Conservation (phyloP, 2,329 filamentous ascomycete genomes). For the Penicillium fuscoglaucum region DNA sequence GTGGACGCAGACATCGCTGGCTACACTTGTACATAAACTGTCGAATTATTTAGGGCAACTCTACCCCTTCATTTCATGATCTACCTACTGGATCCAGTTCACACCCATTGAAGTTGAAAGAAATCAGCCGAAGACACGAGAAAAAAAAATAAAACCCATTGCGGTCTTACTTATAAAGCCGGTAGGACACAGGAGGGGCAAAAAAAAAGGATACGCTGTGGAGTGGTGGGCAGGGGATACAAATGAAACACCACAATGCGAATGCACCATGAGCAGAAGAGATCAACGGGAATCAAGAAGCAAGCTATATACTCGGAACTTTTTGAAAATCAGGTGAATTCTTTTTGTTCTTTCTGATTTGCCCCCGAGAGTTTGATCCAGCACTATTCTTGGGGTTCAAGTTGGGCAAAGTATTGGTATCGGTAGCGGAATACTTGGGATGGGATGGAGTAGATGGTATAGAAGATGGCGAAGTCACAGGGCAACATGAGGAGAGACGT, state of each 20-base stretch:
- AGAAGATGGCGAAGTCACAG: conserved; percentile 16
- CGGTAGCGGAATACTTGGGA: conserved; percentile 8
- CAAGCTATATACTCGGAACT: conserved; percentile 12
- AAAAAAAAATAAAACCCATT: background rate
- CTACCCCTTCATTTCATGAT: background rate
- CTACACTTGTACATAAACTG: no score
- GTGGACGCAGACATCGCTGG: no score
- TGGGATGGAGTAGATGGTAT: conserved; percentile 18
- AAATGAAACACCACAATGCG: conserved; percentile 16
- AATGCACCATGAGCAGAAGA: conserved; percentile 13
- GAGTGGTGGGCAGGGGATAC: background rate
- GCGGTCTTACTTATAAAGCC: background rate
- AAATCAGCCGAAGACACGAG: background rate
- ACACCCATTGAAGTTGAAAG: background rate
- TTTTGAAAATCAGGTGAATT: conserved; percentile 1
- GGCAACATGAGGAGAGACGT: conserved; percentile 18
- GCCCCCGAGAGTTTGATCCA: conserved; percentile 10
- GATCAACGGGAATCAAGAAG: background rate
- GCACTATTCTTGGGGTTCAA: conserved; percentile 9
- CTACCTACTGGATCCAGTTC: background rate
- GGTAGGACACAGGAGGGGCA: background rate
- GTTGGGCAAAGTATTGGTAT: conserved; percentile 9
- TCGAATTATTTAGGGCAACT: background rate
- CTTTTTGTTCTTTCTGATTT: conserved; percentile 10
- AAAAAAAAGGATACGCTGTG: background rate